Conservation (phyloP, 2,329 filamentous ascomycete species). For the Cytospora chrysosperma region DNA sequence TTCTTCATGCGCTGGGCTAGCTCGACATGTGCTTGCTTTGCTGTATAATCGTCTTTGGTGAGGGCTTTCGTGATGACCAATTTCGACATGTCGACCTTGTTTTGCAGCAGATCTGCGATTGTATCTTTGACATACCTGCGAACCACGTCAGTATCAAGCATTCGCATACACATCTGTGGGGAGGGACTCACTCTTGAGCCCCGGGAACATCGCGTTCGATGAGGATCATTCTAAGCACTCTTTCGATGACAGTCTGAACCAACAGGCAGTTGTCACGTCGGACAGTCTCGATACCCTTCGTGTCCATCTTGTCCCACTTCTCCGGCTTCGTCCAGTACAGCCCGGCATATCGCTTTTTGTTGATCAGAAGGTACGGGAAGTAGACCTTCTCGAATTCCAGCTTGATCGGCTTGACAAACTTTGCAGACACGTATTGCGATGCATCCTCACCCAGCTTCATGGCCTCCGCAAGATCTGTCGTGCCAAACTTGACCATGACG, state of each 20-base stretch:
- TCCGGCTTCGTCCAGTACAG: constrained; percentile 93
- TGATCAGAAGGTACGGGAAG: constrained; percentile 96
- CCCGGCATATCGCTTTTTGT: constrained; percentile 99
- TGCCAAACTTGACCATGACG: constrained; percentile 99
- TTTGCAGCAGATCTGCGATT: constrained; percentile 92
- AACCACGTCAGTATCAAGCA: constrained; percentile 28
- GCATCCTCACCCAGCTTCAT: constrained; percentile 98
- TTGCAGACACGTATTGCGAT: constrained; percentile 80
- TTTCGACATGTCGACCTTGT: constrained; percentile 98
- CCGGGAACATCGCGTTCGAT: constrained; percentile 89
- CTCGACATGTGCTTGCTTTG: constrained; percentile 94
- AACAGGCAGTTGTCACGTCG: constrained; percentile 93
- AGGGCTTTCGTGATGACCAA: constrained; percentile 98
- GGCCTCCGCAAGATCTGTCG: constrained; percentile 77
- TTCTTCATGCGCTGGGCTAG: constrained; percentile 96
- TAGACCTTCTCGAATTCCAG: constrained; percentile 99
- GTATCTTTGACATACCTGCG: constrained; percentile 90
- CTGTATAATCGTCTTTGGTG: constrained; percentile 83
- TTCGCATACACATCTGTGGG: no score
- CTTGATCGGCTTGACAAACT: constrained; percentile 97
- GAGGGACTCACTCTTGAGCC: constrained; percentile 80
- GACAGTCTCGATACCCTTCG: constrained; percentile 98
- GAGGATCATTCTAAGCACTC: constrained; percentile 89
- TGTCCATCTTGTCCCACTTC: constrained; percentile 99
- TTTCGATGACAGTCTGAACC: constrained; percentile 97